These are phyloP conservation scores for Tinospora cordifolia DNA, from an alignment of 164 flowering plant genomes.

Conservation along the genomic window DNA sequence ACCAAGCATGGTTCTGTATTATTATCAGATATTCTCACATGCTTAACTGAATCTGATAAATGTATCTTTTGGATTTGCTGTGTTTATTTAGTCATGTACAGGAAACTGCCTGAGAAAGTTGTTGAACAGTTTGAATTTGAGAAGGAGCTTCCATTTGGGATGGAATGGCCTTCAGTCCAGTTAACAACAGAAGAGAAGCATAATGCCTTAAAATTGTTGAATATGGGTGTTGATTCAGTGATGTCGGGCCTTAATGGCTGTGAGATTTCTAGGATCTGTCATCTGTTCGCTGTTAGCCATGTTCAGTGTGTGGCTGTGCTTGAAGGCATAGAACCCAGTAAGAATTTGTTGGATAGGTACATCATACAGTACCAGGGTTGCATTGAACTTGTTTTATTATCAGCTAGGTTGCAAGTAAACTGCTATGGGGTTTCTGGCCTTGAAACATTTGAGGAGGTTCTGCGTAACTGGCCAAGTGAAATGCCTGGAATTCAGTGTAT, in stretches of 20 bases:
- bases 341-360: constrained; percentile 42
- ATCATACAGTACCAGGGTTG: constrained; percentile 50
- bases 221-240: constrained; percentile 36
- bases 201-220: constrained; percentile 38
- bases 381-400: constrained; percentile 51
- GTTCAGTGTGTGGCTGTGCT: constrained; percentile 43
- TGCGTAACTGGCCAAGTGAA: constrained; percentile 53
- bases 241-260: constrained; percentile 16
- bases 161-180: constrained; percentile 60
- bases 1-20: constrained; percentile 21
- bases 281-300: constrained; percentile 52
- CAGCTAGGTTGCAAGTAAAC: constrained; percentile 34
- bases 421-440: constrained; percentile 23
- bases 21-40: constrained; percentile 41
- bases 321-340: constrained; percentile 30
- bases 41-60: constrained; percentile 59
- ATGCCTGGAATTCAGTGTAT: constrained; percentile 65
- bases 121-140: constrained; percentile 52
- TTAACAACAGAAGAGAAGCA: constrained; percentile 40
- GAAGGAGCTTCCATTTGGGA: constrained; percentile 37
- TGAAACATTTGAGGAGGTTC: constrained; percentile 54
- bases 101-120: constrained; percentile 63
- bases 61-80: constrained; percentile 76
- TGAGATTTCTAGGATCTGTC: constrained; percentile 30
- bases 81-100: constrained; percentile 63